Evolutionary conservation across 306 rosid species (phyloP).

Genomic region (Acacia acuminata): DNA sequence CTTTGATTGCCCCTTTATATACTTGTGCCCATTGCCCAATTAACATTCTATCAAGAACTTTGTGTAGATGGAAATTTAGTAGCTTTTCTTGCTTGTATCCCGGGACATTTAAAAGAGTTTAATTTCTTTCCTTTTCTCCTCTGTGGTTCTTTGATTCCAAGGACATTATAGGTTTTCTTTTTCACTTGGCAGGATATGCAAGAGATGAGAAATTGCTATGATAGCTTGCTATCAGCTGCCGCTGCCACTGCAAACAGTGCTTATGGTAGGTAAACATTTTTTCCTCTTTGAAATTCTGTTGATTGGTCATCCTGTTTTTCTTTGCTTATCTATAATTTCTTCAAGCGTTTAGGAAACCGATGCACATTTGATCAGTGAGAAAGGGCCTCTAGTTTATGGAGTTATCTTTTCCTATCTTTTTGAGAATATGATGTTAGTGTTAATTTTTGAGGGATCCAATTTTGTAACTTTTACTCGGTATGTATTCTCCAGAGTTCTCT

Average conservation of each 20-base stretch:
- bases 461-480: slow-evolving; percentile 6
- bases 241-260: slow-evolving; percentile 89
- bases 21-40: not conserved
- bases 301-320: slow-evolving; percentile 2
- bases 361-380: slow-evolving; percentile 21
- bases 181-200: slow-evolving; percentile 68
- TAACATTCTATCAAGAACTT: not conserved
- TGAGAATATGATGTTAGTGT: not conserved
- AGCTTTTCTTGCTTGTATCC: not conserved
- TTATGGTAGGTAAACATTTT: slow-evolving; percentile 67
- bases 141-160: not conserved
- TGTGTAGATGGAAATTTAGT: not conserved
- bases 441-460: not conserved
- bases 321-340: not conserved
- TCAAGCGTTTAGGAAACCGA: not conserved
- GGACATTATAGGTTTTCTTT: slow-evolving; percentile 13
- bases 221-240: slow-evolving; percentile 83
- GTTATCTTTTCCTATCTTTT: slow-evolving; percentile 15
- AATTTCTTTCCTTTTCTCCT: not conserved
- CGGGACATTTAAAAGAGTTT: not conserved
- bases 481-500: slow-evolving; percentile 73
- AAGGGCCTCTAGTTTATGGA: not conserved
- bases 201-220: slow-evolving; percentile 84
- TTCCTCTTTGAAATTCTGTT: slow-evolving; percentile 14
- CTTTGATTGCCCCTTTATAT: not conserved